These are phyloP conservation scores for Sergeia podlipaevii DNA, from an alignment of 208 protist species.

Conservation along the genomic window DNA sequence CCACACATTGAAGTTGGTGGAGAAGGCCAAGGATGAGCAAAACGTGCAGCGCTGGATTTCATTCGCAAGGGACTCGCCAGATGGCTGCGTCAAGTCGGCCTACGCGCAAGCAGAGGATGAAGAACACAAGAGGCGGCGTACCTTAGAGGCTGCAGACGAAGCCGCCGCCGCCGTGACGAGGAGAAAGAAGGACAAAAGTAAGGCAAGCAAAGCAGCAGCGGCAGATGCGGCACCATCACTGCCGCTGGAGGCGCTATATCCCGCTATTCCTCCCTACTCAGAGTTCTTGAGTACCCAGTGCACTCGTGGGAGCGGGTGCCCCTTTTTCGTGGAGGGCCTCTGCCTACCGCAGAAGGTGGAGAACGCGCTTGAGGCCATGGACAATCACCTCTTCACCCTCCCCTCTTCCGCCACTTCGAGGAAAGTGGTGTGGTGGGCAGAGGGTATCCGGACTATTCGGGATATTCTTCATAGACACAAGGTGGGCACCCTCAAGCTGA, in stretches of 20 bases:
- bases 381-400: constrained; percentile 89
- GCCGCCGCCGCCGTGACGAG: background rate
- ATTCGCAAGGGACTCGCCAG: constrained; percentile 21
- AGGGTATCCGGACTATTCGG: constrained; percentile 65
- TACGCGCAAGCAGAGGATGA: constrained; percentile 13
- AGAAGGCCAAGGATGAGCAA: constrained; percentile 19
- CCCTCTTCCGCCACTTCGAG: constrained; percentile 61
- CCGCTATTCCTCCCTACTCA: constrained; percentile 38
- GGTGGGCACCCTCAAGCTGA: constrained; percentile 58
- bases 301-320: constrained; percentile 63
- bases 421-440: constrained; percentile 76
- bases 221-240: background rate
- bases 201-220: background rate
- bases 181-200: constrained; percentile 4
- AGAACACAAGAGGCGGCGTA: constrained; percentile 7
- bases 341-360: constrained; percentile 76
- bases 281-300: constrained; percentile 66
- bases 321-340: constrained; percentile 80
- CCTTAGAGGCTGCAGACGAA: background rate
- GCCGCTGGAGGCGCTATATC: background rate
- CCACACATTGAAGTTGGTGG: constrained; percentile 60
- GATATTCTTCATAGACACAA: constrained; percentile 68
- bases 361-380: constrained; percentile 38
- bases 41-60: constrained; percentile 28
- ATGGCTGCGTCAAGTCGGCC: constrained; percentile 12